phyloP scores from a whole-genome alignment of 2,329 filamentous ascomycete species.

The Penicillium psychrosexuale region DNA sequence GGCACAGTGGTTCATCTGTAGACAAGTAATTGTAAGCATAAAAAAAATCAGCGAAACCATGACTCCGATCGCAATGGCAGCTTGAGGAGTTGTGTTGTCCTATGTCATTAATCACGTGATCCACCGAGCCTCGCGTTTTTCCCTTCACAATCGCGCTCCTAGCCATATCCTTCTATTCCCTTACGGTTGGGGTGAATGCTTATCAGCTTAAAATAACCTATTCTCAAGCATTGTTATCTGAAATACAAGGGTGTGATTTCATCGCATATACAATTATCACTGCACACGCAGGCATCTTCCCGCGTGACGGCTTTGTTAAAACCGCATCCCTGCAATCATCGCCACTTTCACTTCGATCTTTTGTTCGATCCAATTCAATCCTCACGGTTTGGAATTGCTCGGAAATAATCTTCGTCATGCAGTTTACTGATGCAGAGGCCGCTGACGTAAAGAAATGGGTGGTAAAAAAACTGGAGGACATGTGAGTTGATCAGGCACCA shows the following conservation, averaged over 20 bases:
- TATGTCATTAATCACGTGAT: constrained; percentile 16
- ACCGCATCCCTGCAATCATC: constrained; percentile 11
- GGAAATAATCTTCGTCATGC: constrained; percentile 40
- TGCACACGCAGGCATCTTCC: neutral
- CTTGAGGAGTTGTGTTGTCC: neutral
- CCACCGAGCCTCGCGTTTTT: constrained; percentile 14
- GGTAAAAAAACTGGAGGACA: constrained; percentile 56
- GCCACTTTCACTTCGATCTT: neutral
- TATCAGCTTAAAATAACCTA: neutral
- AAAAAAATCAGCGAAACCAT: neutral
- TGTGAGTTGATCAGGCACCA: constrained; percentile 41
- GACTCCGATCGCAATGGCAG: neutral
- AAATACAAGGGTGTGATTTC: neutral
- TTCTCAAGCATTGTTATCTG: neutral
- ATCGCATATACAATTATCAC: neutral
- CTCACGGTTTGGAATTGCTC: neutral
- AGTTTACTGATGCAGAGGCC: constrained; percentile 53
- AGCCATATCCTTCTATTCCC: neutral
- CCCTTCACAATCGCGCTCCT: constrained; percentile 1
- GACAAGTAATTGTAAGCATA: neutral
- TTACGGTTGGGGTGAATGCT: constrained; percentile 2
- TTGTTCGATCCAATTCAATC: neutral
- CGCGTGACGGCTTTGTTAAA: constrained; percentile 3
- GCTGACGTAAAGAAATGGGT: constrained; percentile 57
- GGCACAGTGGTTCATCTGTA: constrained; percentile 4